A percentile compares a stretch with the other conserved stretches of the same genome.
These are phyloP conservation scores for Emergomyces africanus DNA, from an alignment of 2,329 filamentous ascomycete genomes.

Conservation along the genomic window DNA sequence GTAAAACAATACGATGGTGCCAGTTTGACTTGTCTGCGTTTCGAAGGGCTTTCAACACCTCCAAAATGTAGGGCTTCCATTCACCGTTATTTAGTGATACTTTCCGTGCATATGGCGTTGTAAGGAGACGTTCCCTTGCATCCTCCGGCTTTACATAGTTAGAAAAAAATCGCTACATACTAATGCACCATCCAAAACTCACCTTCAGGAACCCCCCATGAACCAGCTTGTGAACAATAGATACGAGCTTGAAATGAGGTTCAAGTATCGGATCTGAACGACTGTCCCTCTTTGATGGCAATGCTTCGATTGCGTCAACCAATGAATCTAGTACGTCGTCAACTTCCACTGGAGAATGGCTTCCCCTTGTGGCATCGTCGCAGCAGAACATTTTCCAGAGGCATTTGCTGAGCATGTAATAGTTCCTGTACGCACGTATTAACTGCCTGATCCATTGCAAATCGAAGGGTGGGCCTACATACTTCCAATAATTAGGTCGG, in stretches of 20 bases:
- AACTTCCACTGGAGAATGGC: slow-evolving; percentile 21
- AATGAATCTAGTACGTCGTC: slow-evolving; percentile 45
- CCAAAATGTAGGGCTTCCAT: slow-evolving; percentile 51
- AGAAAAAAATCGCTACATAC: slow-evolving; percentile 23
- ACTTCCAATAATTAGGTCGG: slow-evolving; percentile 51
- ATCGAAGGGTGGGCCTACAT: slow-evolving; percentile 19
- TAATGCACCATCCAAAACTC: slow-evolving; percentile 12
- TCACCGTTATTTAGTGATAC: slow-evolving; percentile 37
- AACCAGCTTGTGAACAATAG: slow-evolving; percentile 71
- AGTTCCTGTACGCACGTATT: slow-evolving; percentile 33
- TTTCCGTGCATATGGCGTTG: slow-evolving; percentile 44
- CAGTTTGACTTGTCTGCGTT: slow-evolving; percentile 81
- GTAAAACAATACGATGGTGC: slow-evolving; percentile 83
- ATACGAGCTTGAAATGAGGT: slow-evolving; percentile 83
- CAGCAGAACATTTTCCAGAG: slow-evolving; percentile 56
- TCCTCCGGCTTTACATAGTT: slow-evolving; percentile 25
- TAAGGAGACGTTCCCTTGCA: slow-evolving; percentile 38
- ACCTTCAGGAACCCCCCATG: slow-evolving; percentile 34
- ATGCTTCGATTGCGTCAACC: slow-evolving; percentile 45
- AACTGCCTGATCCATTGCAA: slow-evolving; percentile 7
- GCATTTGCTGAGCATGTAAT: slow-evolving; percentile 60
- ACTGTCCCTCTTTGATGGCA: slow-evolving; percentile 48
- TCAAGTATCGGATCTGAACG: slow-evolving; percentile 67
- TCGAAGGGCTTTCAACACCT: slow-evolving; percentile 44
- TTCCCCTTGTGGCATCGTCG: slow-evolving; percentile 29